Conservation (phyloP, 805 yeast genomes). For the Candida sithepensis region DNA sequence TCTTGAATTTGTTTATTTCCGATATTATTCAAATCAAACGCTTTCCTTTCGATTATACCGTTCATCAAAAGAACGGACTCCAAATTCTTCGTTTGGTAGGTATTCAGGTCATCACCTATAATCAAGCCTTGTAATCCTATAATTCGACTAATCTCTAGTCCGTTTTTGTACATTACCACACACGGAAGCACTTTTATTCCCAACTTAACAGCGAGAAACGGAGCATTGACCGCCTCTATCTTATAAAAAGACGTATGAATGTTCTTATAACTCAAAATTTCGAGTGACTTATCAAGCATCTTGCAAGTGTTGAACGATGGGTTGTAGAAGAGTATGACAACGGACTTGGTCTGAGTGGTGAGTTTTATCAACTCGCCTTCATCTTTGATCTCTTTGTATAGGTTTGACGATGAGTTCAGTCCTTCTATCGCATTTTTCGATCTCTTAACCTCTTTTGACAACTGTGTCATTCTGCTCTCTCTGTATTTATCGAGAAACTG, state of each 20-base stretch:
- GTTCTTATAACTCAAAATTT: slow-evolving; percentile 53
- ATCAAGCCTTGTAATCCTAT: slow-evolving; percentile 67
- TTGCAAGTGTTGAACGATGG: slow-evolving; percentile 58
- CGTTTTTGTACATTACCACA: slow-evolving; percentile 56
- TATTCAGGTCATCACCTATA: slow-evolving; percentile 36
- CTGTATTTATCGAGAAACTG: slow-evolving; percentile 45
- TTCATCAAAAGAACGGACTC: slow-evolving; percentile 39
- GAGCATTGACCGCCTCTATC: slow-evolving; percentile 61
- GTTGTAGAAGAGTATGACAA: slow-evolving; percentile 63
- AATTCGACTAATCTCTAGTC: slow-evolving; percentile 54
- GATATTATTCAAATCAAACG: slow-evolving; percentile 28
- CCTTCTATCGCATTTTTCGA: slow-evolving; percentile 29
- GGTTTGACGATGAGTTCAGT: slow-evolving; percentile 32
- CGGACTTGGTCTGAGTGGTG: slow-evolving; percentile 39
- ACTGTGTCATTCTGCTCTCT: slow-evolving; percentile 59
- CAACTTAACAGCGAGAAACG: slow-evolving; percentile 66
- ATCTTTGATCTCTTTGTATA: slow-evolving; percentile 40
- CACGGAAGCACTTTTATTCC: slow-evolving; percentile 68
- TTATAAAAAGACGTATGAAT: slow-evolving; percentile 48
- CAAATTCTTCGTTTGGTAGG: slow-evolving; percentile 44
- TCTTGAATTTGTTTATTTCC: slow-evolving; percentile 8
- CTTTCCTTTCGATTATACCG: slow-evolving; percentile 34
- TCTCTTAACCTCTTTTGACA: slow-evolving; percentile 41
- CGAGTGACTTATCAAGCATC: slow-evolving; percentile 47
- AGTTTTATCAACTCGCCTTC: slow-evolving; percentile 57